phyloP scores from a whole-genome alignment of 192 early-diverging fungal species.

The Backusella tarrabulga region DNA sequence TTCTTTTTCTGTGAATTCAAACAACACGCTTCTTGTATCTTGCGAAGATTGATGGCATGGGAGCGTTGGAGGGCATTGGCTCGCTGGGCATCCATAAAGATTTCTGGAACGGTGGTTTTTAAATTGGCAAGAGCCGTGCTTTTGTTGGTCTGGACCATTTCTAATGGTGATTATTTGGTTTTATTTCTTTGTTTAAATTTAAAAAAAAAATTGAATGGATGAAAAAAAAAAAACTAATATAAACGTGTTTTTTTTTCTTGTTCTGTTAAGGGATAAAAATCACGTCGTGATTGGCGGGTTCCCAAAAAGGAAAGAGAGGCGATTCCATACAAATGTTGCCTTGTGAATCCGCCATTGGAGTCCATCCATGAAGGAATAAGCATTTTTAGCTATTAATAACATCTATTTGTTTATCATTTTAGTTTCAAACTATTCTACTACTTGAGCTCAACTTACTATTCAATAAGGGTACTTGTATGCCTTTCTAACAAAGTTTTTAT shows the following conservation, averaged over 20 bases:
- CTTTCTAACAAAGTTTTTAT: too few relatives aligned
- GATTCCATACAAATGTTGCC: too few relatives aligned
- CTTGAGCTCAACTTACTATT: too few relatives aligned
- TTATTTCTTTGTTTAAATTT: not conserved
- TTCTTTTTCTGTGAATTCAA: constrained; percentile 41
- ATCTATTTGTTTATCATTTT: too few relatives aligned
- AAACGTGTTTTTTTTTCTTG: not conserved
- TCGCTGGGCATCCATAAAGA: constrained; percentile 78
- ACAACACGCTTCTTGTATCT: constrained; percentile 55
- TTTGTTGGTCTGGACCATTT: not conserved
- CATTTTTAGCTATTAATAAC: too few relatives aligned
- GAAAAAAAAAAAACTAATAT: not conserved
- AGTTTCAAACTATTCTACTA: too few relatives aligned
- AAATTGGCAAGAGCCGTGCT: constrained; percentile 10
- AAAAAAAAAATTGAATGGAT: not conserved
- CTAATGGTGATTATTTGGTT: not conserved
- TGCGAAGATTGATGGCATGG: constrained; percentile 4
- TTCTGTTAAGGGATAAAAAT: not conserved
- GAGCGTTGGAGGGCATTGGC: constrained; percentile 63
- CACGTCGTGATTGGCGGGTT: not conserved
- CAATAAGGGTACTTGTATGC: too few relatives aligned
- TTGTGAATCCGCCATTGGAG: too few relatives aligned
- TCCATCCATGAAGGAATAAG: too few relatives aligned
- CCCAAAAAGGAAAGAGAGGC: not conserved
- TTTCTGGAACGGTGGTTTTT: constrained; percentile 51